phyloP scores from a whole-genome alignment of 768 basidiomycete genomes.

The Termitomyces sp. region DNA sequence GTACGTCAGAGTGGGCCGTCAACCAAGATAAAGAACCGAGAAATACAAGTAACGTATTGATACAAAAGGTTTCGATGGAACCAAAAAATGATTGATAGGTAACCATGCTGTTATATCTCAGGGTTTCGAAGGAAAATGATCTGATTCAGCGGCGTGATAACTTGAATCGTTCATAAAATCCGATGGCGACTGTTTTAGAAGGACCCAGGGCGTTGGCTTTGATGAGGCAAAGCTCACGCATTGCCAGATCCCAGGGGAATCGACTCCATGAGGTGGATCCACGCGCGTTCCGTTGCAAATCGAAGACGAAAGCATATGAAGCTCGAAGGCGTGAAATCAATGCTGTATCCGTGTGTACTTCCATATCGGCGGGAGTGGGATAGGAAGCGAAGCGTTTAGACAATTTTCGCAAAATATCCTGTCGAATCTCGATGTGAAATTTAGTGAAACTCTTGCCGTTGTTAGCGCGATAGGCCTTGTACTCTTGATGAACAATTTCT shows the following conservation, averaged over 20 bases:
- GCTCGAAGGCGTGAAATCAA: constrained; percentile 34
- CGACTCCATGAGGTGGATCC: constrained; percentile 20
- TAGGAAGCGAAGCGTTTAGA: constrained; percentile 33
- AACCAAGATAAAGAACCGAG: neutral
- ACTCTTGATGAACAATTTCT: constrained; percentile 19
- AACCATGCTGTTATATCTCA: neutral
- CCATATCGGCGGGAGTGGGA: constrained; percentile 21
- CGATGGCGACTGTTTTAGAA: constrained; percentile 30
- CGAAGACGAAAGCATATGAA: constrained; percentile 43
- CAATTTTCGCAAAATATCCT: constrained; percentile 38
- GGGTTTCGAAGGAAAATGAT: neutral
- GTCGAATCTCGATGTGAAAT: constrained; percentile 36
- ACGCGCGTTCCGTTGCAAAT: constrained; percentile 14
- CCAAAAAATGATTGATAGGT: neutral
- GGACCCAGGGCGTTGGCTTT: constrained; percentile 37
- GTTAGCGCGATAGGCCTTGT: constrained; percentile 10
- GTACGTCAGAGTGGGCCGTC: neutral
- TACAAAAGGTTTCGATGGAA: neutral
- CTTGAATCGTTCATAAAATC: constrained; percentile 38
- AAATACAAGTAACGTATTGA: neutral
- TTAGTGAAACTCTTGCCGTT: constrained; percentile 27
- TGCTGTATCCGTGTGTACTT: constrained; percentile 21
- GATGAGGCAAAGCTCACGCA: constrained; percentile 43
- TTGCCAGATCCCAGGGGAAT: constrained; percentile 49
- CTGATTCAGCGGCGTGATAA: constrained; percentile 11